Evolutionary conservation across 1,284 basidiomycete genomes (phyloP), one percentile per base, ranked within the genome.

Genomic region (Baeospora myosura): DNA sequence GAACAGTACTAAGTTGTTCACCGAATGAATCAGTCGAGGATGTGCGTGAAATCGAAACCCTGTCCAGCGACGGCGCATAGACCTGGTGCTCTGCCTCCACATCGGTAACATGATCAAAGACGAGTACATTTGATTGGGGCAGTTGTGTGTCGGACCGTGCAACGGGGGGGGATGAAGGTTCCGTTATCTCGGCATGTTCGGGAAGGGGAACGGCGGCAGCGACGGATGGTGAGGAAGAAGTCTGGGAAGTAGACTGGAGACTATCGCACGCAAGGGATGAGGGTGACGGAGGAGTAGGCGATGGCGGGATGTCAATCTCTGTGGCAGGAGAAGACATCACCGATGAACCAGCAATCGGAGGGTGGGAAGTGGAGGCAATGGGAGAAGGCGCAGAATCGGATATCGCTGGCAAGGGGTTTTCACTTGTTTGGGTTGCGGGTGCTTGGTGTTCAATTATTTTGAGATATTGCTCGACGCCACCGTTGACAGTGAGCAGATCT

Each of bases 381-480:
- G n/a, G n/a, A n/a, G 45, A 35, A 23, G 40, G 36, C 1, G 18
- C 23, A 23, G 41, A 34, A 38, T 42, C 18, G 8, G 33, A 38
- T 30, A 3, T 22, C 25, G 21, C 26, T 23, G 30, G 8, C 38
- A 26, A 18, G 39, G 31, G 12, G 28, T n/a, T 16, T 23, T 22
- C 18, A 40, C 25, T 20, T 37, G 17, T 25, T 23, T 23, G 28
- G 24, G 17, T 11, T 5, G 34, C 35, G 31, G 30, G 14, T 31
- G 43, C 32, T 38, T 3, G 56, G 51, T 32, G 50, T 50, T 73
- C 74, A 28, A 76, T 68, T 66, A 79, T 71, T 60, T 73, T 77
- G 38, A 84, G 55, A 56, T 81, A 83, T 44, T 76, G 71, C 53
- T 81, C 79, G 22, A 81, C 73, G 1, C 78, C 80, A 17, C 77